A percentile compares a stretch with the other conserved stretches of the same genome.
These are phyloP conservation scores for Harrya chromipes DNA, from an alignment of 768 basidiomycete genomes.

Conservation along the genomic window DNA sequence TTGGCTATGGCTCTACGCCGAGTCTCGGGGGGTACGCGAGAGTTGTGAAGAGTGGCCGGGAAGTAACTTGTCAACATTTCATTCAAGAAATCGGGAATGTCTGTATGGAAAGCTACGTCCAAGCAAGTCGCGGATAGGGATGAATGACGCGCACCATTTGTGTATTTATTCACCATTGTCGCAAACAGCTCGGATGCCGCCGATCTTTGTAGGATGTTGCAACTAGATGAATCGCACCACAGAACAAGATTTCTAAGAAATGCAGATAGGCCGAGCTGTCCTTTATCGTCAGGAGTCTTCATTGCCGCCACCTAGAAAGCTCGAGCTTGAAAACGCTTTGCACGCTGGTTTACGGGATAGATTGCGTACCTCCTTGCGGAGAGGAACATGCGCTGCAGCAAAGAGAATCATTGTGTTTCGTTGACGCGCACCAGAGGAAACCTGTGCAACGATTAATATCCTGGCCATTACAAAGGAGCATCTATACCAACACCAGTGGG, in stretches of 20 bases:
- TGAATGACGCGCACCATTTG: constrained; percentile 48
- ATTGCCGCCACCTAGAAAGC: constrained; percentile 39
- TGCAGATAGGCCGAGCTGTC: constrained; percentile 43
- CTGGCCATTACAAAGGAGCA: background rate
- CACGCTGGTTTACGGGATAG: background rate
- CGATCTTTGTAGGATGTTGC: constrained; percentile 49
- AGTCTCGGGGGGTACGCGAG: constrained; percentile 26
- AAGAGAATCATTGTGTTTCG: constrained; percentile 68
- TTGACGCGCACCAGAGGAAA: constrained; percentile 34
- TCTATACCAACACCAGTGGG: constrained; percentile 49
- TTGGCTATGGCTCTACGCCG: constrained; percentile 52
- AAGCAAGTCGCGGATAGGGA: background rate
- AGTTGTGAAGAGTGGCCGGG: constrained; percentile 42
- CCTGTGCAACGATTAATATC: constrained; percentile 12
- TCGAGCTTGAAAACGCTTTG: background rate
- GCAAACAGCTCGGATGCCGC: constrained; percentile 58
- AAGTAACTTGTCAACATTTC: constrained; percentile 47
- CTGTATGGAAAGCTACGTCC: constrained; percentile 29
- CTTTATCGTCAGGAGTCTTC: constrained; percentile 29
- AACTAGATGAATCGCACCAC: constrained; percentile 55
- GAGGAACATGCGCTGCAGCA: constrained; percentile 58
- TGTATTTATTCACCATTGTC: constrained; percentile 76
- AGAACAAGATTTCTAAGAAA: constrained; percentile 54
- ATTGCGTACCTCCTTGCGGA: constrained; percentile 60
- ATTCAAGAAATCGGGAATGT: constrained; percentile 44